Base-by-base conservation (phyloP, 2,329 filamentous ascomycete species). In the Exophiala viscosa region DNA sequence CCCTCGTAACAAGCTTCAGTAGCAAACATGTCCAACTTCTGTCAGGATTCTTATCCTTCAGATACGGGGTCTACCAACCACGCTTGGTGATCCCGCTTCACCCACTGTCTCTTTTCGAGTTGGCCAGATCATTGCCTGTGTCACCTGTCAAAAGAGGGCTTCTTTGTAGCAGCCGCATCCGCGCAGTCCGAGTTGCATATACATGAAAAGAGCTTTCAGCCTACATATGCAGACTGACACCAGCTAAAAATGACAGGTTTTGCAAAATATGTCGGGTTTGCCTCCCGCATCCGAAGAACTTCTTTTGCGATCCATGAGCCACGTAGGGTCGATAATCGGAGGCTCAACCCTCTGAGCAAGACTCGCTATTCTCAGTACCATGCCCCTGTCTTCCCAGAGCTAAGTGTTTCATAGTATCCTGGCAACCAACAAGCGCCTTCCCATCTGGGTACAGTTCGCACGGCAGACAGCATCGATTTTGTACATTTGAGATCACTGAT, bases 71-170 rank as follows among this genome's bases (percentile, higher is more conserved):
- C 11, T 5, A 5, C 34, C 14, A 36, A 36, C 34, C 11, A 36
- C 34, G 23, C 34, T 36, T 36, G 5, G 11, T 36, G 5, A 5
- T 10, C 11, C 14, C 34, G 14, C 34, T 13, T 13, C 14, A 15
- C 11, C 34, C 34, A 36, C 34, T 6, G 11, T 17, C 17, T 33
- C 14, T 17, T 11, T 48, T 18, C 38, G 39, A 11, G 33, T 52
- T 52, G 44, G 35, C 43, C 17, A 42, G 44, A 52, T 11, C 45
- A 4, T 42, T 41, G 15, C 15, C 18, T 48, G 45, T 48, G 44
- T 20, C 14, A 48, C 44, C 44, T 52, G 44, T 52, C 50, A 52
- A 14, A 13, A 36, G 34, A 36, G 14, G 11, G 34, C 34, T 36
- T 13, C 11, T 13, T 4, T 8, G 14, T 36, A 36, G 34, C 11